These are phyloP conservation scores for Pseudogymnoascus sp. DNA, from an alignment of 2,329 filamentous ascomycete genomes.

Conservation along the genomic window DNA sequence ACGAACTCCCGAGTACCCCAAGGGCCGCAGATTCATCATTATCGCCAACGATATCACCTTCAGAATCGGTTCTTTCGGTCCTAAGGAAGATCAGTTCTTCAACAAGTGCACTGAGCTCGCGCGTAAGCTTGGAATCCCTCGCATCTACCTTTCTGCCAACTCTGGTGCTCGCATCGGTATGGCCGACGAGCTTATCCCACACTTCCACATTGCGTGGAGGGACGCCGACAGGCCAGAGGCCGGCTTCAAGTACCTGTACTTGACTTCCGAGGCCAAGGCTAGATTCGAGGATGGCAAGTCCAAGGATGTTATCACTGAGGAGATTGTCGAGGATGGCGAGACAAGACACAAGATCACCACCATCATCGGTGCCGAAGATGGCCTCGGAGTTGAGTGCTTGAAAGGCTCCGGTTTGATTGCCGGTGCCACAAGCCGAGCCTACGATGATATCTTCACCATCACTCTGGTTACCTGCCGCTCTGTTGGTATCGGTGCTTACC, in stretches of 20 bases:
- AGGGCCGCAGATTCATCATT: slow-evolving; percentile 85
- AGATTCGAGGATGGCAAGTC: slow-evolving; percentile 72
- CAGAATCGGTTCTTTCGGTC: slow-evolving; percentile 97
- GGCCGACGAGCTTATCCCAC: slow-evolving; percentile 91
- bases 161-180: slow-evolving; percentile 96
- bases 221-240: slow-evolving; percentile 69
- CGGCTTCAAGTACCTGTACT: slow-evolving; percentile 95
- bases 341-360: slow-evolving; percentile 90
- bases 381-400: slow-evolving; percentile 94
- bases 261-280: slow-evolving; percentile 78
- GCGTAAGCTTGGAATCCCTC: slow-evolving; percentile 86
- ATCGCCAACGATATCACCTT: slow-evolving; percentile 99
- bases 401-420: slow-evolving; percentile 96
- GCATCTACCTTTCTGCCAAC: slow-evolving; percentile 97
- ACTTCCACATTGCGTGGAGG: slow-evolving; percentile 97
- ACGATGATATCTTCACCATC: slow-evolving; percentile 98
- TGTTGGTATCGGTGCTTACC: slow-evolving; percentile 97
- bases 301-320: slow-evolving; percentile 78
- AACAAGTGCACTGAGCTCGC: slow-evolving; percentile 97
- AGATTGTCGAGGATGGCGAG: slow-evolving; percentile 78
- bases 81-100: slow-evolving; percentile 96
- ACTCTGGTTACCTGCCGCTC: slow-evolving; percentile 96
- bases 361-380: slow-evolving; percentile 86
- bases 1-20: slow-evolving; percentile 89
- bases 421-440: slow-evolving; percentile 90